Conservation (phyloP, 768 basidiomycete species). For the Amanita thiersii region DNA sequence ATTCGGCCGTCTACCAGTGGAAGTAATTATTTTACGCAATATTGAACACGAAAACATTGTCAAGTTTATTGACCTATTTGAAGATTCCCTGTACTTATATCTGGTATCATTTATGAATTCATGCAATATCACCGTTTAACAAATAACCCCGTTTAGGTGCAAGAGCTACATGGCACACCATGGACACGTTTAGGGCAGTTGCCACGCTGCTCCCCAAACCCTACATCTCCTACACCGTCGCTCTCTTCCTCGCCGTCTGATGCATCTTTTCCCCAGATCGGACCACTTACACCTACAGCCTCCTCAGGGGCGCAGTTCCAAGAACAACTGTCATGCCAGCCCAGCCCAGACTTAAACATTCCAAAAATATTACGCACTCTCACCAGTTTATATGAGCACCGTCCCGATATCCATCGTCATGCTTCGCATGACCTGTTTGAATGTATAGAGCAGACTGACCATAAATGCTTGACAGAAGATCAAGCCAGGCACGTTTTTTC, state of each 20-base stretch:
- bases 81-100: constrained; percentile 82
- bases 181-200: constrained; percentile 42
- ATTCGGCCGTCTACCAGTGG: constrained; percentile 65
- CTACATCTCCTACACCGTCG: constrained; percentile 33
- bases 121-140: constrained; percentile 1
- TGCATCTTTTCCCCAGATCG: too few relatives aligned
- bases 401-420: constrained; percentile 51
- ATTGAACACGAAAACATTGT: constrained; percentile 79
- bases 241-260: constrained; percentile 40
- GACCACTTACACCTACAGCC: too few relatives aligned
- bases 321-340: too few relatives aligned
- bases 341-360: constrained; percentile 11
- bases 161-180: constrained; percentile 89
- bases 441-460: constrained; percentile 82
- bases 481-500: constrained; percentile 78
- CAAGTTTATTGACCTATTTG: constrained; percentile 75
- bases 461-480: constrained; percentile 71
- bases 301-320: too few relatives aligned
- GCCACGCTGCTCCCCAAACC: constrained; percentile 14
- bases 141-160: constrained; percentile 44
- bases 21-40: constrained; percentile 68
- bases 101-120: constrained; percentile 53
- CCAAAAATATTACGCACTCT: constrained; percentile 14
- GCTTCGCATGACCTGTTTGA: constrained; percentile 92
- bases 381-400: constrained; percentile 15